phyloP scores from a whole-genome alignment of 139 green algal genomes.

The Gonium pectorale region DNA sequence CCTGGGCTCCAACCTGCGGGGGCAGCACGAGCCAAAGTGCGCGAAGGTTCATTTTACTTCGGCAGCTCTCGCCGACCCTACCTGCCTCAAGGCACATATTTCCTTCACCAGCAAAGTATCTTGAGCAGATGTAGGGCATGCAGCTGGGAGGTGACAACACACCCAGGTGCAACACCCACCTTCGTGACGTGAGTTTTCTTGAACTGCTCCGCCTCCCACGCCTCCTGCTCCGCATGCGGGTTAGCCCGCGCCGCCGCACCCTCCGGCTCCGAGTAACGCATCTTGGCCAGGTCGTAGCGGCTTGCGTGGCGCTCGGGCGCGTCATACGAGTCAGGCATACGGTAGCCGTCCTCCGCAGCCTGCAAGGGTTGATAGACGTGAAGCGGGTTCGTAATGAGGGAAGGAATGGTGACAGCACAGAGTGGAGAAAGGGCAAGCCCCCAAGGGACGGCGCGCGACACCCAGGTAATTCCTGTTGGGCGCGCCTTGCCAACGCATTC shows the following conservation, averaged over 20 bases:
- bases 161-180: conserved; percentile 22
- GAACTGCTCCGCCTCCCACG: conserved; percentile 93
- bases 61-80: no score
- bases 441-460: no score
- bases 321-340: conserved; percentile 90
- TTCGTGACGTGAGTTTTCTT: conserved; percentile 68
- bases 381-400: no score
- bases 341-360: conserved; percentile 84
- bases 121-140: no score
- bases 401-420: no score
- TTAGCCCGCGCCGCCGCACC: conserved; percentile 62
- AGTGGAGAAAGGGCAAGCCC: no score
- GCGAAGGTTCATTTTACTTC: no score
- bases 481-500: no score
- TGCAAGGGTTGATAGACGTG: neutral
- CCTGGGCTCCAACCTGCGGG: conserved; percentile 21
- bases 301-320: conserved; percentile 50
- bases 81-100: no score
- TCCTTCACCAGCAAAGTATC: no score
- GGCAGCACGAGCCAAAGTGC: neutral
- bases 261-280: conserved; percentile 58
- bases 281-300: conserved; percentile 50
- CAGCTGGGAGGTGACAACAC: no score
- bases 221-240: conserved; percentile 90
- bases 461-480: no score